Base-by-base conservation (phyloP, 78 protist species). In the Cavenderia fasciculata region DNA sequence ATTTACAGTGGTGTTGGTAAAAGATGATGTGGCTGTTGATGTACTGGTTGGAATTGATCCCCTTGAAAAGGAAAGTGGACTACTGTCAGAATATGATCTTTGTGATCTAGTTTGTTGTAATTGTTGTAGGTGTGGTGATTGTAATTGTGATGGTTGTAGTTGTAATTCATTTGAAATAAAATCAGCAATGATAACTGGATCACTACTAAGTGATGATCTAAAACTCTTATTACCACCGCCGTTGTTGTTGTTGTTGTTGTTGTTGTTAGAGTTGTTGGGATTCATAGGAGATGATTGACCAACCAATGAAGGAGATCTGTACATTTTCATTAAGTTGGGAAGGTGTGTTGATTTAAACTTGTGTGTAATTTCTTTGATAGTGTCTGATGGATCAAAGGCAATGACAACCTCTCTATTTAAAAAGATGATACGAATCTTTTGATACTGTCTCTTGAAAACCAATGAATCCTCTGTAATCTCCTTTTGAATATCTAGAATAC, bases 321-420 rank as follows among this genome's bases (percentile, higher is more conserved):
- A 16, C 47, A 57, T 25, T 82, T 56, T 49, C 57, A 68, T 82
- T 21, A 68, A 34, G 8, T 38, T 36, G 36, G 78, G 90, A 21
- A 65, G 23, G 40, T 77, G 63, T 29, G 47, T 31, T 44, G 38
- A 54, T 31, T 59, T 75, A n/a, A 82, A 66, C 44, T 82, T 82
- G 44, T 82, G 19, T n/a, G 72, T 68, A 41, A 82, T 82, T 16
- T 49, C 51, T n/a, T 33, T 54, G 14, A 82, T 21, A 1, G 90
- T 82, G 56, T 82, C 90, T 3, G 40, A 27, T 49, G 90, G 90
- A n/a, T 49, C 51, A 16, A 82, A 33, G 21, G 34, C 38, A 2
- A 82, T 5, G 14, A 82, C 66, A 14, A 82, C n/a, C n/a, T 82
- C 90, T 31, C 74, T 46, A 69, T 82, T 82, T 31, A 82, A 63